Percentiles rank a stretch among this genome's conserved stretches.
Conservation (phyloP, 805 yeast species). For the Pichia nakasei region DNA sequence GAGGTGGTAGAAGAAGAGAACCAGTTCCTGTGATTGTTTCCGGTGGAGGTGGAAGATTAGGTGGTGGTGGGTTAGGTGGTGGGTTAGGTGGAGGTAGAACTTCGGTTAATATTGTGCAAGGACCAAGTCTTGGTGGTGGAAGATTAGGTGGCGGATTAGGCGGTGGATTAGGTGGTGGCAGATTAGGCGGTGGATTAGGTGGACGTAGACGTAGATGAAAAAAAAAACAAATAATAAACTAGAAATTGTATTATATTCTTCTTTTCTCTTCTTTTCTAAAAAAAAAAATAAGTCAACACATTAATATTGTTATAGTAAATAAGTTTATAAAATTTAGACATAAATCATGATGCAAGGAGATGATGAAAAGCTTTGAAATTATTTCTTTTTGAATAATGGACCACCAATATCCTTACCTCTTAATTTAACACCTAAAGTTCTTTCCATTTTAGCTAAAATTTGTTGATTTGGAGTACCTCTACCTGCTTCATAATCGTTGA, state of each 20-base stretch:
- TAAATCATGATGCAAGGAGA: no score
- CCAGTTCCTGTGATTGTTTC: background rate
- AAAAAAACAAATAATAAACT: background rate
- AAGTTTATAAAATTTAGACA: no score
- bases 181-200: background rate
- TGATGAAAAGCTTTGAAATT: constrained; percentile 6
- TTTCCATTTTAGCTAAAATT: constrained; percentile 81
- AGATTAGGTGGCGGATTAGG: background rate
- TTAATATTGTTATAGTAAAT: no score
- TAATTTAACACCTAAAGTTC: constrained; percentile 88
- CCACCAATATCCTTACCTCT: constrained; percentile 94
- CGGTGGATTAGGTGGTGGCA: constrained; percentile 2
- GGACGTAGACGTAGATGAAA: background rate
- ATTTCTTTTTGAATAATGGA: constrained; percentile 61
- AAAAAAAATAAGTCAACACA: no score
- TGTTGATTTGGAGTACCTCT: constrained; percentile 97
- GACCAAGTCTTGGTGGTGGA: background rate
- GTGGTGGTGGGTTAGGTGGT: background rate
- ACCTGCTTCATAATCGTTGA: constrained; percentile 95
- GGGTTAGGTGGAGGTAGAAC: background rate
- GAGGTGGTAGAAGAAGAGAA: background rate
- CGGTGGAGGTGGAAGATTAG: background rate
- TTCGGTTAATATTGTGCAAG: no score
- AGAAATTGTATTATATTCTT: background rate
- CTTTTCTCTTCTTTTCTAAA: background rate